Conservation (phyloP, 2,329 filamentous ascomycete species). For the Ophiobolus disseminans region DNA sequence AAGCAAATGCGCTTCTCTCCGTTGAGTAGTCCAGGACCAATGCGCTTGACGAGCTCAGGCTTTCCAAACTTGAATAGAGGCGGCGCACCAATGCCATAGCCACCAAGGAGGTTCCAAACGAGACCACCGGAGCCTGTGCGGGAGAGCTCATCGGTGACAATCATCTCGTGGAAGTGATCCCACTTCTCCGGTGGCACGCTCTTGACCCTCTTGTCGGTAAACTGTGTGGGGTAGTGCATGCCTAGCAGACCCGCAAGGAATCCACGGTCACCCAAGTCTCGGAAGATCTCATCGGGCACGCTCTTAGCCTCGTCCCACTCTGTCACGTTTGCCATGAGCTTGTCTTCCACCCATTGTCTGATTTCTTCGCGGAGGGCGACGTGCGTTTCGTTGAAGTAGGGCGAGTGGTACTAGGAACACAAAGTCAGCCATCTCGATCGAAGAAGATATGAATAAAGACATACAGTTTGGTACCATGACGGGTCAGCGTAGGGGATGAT, state of each 20-base stretch:
- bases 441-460: constrained; percentile 46
- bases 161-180: constrained; percentile 98
- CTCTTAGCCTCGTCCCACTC: constrained; percentile 97
- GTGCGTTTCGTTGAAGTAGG: constrained; percentile 95
- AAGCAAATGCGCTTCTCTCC: constrained; percentile 98
- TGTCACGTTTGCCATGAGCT: constrained; percentile 87
- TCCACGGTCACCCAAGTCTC: constrained; percentile 90
- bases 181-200: constrained; percentile 86
- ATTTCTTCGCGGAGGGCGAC: constrained; percentile 89
- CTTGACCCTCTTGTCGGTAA: constrained; percentile 74
- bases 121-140: constrained; percentile 88
- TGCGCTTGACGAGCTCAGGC: constrained; percentile 82
- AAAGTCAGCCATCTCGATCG: constrained; percentile 8
- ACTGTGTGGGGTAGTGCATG: constrained; percentile 78
- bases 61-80: constrained; percentile 92
- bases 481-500: constrained; percentile 92
- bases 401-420: constrained; percentile 79
- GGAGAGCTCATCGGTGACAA: constrained; percentile 92
- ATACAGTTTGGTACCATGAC: constrained; percentile 90
- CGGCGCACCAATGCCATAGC: constrained; percentile 94
- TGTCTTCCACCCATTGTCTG: constrained; percentile 87
- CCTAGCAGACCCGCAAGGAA: constrained; percentile 94
- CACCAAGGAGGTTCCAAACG: constrained; percentile 95
- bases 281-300: constrained; percentile 89
- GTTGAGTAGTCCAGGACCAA: constrained; percentile 84